Evolutionary conservation across 1,284 basidiomycete species (phyloP), one percentile per base, ranked within the genome.

Genomic region (Cutaneotrichosporon cavernicola): DNA sequence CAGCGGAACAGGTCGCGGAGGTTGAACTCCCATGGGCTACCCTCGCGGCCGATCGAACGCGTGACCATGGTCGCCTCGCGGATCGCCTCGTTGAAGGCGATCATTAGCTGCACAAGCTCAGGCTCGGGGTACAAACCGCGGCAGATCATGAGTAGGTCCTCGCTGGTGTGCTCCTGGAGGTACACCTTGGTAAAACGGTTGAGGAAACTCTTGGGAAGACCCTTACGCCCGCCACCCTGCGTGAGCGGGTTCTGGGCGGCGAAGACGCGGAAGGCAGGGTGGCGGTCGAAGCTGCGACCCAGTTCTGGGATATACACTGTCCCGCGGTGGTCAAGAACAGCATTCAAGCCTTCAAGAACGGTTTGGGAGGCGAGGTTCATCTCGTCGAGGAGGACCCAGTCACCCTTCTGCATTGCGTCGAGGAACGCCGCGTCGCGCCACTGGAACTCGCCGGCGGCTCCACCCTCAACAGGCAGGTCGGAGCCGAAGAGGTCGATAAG

Each of bases 381-480:
- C 81, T 99, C 97, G 80, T 99, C 97, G 8, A 99, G 85, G 16
- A 99, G 85, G 6, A 99, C 96, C 95, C 95, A 98, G 70, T 92
- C 88, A 4, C 97, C 97, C 64, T 89, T 86, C 80, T 93, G 92
- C 82, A 99, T 84, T 0, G 97, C 96, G 67, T 86, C 87, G 59
- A 99, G 84, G 77, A 99, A 99, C 58, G 97, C 94, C 0, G 96
- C 97, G 69, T 98, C 93, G 75, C 90, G 92, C 97, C 97, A 99
- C 4, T 89, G 89, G 77, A 99, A 99, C 77, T 97, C 91, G 60
- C 96, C 96, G 4, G 92, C 87, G 13, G 85, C 83, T 34, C 94
- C 94, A 34, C 92, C 92, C 80, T 97, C 95, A 1, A 96, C 89
- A 7, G 97, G 97, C 21, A 99, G 84, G 79, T 99, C 97, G 40